Evolutionary conservation across 2,329 filamentous ascomycete genomes (phyloP).

Genomic region (Trichoderma sp.): DNA sequence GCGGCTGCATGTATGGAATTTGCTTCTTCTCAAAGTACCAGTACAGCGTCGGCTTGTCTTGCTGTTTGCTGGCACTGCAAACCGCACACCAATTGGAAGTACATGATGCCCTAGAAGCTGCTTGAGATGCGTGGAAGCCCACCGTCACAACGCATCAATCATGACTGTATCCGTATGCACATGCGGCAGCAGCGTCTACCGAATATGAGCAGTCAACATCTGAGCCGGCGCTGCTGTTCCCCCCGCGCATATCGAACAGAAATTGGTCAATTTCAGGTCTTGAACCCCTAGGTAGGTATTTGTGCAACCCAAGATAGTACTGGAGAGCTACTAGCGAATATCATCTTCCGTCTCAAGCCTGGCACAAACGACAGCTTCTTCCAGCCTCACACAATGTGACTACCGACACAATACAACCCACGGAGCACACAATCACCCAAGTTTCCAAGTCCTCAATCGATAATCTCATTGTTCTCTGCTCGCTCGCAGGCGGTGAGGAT

Average conservation of each 20-base stretch:
- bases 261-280: background rate
- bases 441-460: no score
- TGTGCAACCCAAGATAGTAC: no score
- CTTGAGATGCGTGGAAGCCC: no score
- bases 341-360: background rate
- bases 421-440: no score
- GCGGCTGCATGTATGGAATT: background rate
- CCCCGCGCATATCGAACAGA: conserved; percentile 3
- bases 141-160: no score
- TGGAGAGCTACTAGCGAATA: no score
- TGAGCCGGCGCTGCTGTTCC: background rate
- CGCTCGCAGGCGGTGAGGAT: conserved; percentile 10
- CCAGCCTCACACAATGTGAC: background rate
- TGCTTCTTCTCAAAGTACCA: background rate
- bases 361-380: conserved; percentile 3
- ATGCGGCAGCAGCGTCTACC: conserved; percentile 5
- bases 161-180: no score
- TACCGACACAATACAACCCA: background rate
- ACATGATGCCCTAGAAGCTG: no score
- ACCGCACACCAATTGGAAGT: no score
- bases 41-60: background rate
- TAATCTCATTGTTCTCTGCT: no score
- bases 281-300: no score
- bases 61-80: background rate
- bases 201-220: conserved; percentile 20